Base-by-base conservation (phyloP, 768 basidiomycete species). In the Steccherinum ochraceum region DNA sequence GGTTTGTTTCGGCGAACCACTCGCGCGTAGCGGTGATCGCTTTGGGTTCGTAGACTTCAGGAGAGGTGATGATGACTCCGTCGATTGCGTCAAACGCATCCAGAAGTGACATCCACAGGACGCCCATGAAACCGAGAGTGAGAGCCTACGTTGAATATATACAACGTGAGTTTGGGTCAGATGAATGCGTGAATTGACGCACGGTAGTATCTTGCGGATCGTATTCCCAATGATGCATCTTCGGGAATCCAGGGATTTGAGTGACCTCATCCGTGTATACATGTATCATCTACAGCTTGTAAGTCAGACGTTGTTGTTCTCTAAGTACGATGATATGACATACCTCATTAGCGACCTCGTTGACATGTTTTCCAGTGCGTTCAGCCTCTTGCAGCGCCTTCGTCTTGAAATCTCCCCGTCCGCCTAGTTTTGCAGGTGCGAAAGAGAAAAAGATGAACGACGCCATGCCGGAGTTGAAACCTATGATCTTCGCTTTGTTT, bases 41-140 rank as follows among this genome's bases (percentile, higher is more conserved):
- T 23, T 50, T 49, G 5, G 54, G 50, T 39, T 64, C 63, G 27
- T 56, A 57, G 1, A 45, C 46, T 16, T 51, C 50, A 7, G 56
- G 45, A 3, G 55, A 53, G 19, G 48, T 35, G 12, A 50, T 50
- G 11, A 63, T n/a, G 4, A 58, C 21, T 2, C 60, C 60, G 40
- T 61, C 60, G 20, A 53, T 52, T 12, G 43, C 35, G 24, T 55
- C 46, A 23, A 30, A 3, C 24, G 30, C 30, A n/a, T 39, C n/a
- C 25, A 23, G 12, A 47, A 47, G 5, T 19, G 7, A 5, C 24
- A 12, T 46, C 12, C 45, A 21, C 12, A 23, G 10, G 45, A 5
- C 12, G 24, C 12, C 12, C 46, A 45, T 5, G 41, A 24, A 4
- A 23, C 11, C n/a, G 43, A 41, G 27, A 45, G n/a, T 23, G 2